These are phyloP conservation scores for Fusarium temperatum DNA, from an alignment of 2,329 filamentous ascomycete genomes.

Conservation along the genomic window DNA sequence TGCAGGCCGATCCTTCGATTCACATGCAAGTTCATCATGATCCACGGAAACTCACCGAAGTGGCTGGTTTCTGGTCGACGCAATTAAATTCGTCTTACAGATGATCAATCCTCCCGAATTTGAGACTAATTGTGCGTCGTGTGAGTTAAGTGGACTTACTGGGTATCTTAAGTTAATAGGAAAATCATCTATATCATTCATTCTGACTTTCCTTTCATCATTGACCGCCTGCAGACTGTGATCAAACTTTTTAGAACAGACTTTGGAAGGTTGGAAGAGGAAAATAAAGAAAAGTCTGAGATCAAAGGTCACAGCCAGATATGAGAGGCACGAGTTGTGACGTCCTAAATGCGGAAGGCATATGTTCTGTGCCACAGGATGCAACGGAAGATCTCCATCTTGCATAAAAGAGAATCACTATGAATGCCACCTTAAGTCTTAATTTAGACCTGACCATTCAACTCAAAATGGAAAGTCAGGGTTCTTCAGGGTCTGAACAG, in stretches of 20 bases:
- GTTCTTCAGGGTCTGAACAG: no score
- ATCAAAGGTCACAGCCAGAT: background rate
- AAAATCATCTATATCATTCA: rapidly evolving
- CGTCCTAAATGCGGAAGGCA: background rate
- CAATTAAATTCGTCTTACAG: background rate
- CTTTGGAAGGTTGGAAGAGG: rapidly evolving
- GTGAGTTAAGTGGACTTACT: background rate
- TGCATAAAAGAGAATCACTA: background rate
- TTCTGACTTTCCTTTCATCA: no score
- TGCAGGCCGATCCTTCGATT: background rate
- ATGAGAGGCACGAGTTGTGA: background rate
- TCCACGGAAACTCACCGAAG: background rate
- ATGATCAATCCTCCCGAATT: background rate
- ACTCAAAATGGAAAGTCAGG: rapidly evolving
- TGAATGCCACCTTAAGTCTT: background rate
- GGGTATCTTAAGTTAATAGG: background rate
- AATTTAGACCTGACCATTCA: background rate
- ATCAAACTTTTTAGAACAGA: no score
- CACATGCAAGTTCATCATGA: background rate
- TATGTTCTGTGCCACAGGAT: background rate
- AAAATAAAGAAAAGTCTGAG: no score
- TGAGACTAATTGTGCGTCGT: background rate
- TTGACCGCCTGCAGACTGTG: rapidly evolving
- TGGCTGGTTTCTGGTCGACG: background rate
- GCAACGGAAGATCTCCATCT: background rate